Evolutionary conservation across 192 early-diverging fungal species (phyloP).

Genomic region (Mortierella alpina): DNA sequence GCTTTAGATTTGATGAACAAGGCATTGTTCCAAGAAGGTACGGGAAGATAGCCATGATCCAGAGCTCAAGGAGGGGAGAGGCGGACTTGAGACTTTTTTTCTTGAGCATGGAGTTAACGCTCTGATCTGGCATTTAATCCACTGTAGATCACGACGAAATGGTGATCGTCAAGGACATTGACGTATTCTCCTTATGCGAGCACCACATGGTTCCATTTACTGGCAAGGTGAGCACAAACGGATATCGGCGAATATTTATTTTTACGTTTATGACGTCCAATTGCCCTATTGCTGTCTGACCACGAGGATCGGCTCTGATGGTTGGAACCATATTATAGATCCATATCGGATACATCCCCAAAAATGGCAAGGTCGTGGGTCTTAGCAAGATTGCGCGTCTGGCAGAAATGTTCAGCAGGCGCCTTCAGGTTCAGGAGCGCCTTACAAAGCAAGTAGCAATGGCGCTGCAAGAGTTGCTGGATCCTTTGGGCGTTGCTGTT

Average conservation of each 20-base stretch:
- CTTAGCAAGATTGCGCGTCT: conserved; percentile 97
- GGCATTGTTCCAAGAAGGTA: conserved; percentile 95
- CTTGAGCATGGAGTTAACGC: neutral
- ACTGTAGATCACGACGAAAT: conserved; percentile 94
- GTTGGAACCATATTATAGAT: conserved; percentile 59
- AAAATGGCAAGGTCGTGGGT: conserved; percentile 91
- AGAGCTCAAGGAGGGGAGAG: neutral
- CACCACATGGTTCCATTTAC: conserved; percentile 99
- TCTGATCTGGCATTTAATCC: neutral
- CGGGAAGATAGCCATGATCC: neutral
- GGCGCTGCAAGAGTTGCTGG: conserved; percentile 88
- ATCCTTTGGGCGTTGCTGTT: conserved; percentile 97
- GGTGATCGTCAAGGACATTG: conserved; percentile 98
- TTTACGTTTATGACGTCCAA: too few relatives aligned
- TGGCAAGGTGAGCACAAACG: conserved; percentile 81
- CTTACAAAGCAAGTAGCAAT: conserved; percentile 97
- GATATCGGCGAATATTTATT: neutral
- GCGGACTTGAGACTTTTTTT: neutral
- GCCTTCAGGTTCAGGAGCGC: conserved; percentile 97
- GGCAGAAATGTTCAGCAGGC: conserved; percentile 97
- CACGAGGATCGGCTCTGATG: neutral
- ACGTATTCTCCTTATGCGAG: conserved; percentile 96
- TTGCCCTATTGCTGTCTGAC: too few relatives aligned
- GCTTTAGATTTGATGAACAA: conserved; percentile 88
- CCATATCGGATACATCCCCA: conserved; percentile 95